These are phyloP conservation scores for Apiotrichum mycotoxinovorans DNA, from an alignment of 1,284 basidiomycete species.

Conservation along the genomic window DNA sequence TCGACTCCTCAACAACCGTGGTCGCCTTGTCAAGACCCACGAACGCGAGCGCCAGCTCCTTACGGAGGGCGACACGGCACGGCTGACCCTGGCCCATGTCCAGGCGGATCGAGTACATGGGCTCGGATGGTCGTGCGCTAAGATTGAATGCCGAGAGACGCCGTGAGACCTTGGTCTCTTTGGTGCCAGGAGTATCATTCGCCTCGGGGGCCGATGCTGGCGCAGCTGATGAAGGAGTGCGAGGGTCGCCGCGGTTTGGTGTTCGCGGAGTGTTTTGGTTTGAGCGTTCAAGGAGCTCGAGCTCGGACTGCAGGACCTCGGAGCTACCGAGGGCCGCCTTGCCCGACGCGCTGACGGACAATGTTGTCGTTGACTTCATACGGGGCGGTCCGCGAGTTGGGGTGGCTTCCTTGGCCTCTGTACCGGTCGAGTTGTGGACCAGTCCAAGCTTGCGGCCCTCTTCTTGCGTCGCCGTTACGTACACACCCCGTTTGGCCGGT, in stretches of 20 bases:
- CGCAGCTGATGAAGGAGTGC: conserved; percentile 20
- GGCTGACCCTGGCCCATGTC: conserved; percentile 27
- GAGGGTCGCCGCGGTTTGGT: conserved; percentile 2
- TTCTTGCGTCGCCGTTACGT: conserved; percentile 32
- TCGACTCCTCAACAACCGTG: conserved; percentile 32
- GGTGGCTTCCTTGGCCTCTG: conserved; percentile 22
- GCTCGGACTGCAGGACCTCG: conserved; percentile 37
- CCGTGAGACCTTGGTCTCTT: conserved; percentile 27
- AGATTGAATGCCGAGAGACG: conserved; percentile 33
- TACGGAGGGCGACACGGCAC: conserved; percentile 42
- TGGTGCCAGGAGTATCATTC: conserved; percentile 25
- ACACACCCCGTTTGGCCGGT: conserved; percentile 23
- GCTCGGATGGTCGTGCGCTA: conserved; percentile 22
- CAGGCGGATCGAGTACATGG: conserved; percentile 41
- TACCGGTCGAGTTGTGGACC: conserved; percentile 27
- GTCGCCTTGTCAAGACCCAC: conserved; percentile 30
- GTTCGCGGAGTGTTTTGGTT: not conserved
- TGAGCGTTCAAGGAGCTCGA: conserved; percentile 28
- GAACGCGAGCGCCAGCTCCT: conserved; percentile 39
- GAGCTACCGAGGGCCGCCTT: conserved; percentile 29
- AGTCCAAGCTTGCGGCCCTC: conserved; percentile 42
- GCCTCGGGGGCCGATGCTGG: conserved; percentile 12
- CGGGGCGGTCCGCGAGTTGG: conserved; percentile 23
- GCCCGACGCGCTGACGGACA: conserved; percentile 31
- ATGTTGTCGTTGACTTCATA: conserved; percentile 26